These are phyloP conservation scores for Trichoderma orchidacearum DNA, from an alignment of 495 filamentous ascomycete genomes.

Conservation along the genomic window DNA sequence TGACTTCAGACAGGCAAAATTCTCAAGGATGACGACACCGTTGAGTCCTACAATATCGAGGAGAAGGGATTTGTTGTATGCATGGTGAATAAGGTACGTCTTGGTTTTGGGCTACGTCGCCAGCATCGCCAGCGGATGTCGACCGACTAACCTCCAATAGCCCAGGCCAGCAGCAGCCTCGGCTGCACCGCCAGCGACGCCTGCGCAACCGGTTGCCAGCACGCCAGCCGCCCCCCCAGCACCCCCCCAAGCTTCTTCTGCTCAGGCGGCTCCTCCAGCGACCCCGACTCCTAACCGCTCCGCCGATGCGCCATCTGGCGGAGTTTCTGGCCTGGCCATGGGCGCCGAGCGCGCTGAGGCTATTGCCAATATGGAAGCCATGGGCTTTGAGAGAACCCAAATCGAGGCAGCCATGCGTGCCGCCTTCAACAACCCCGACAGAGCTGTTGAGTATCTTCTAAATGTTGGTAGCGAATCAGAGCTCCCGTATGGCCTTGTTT, in stretches of 20 bases:
- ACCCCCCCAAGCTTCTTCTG: slow-evolving; percentile 31
- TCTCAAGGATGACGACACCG: slow-evolving; percentile 87
- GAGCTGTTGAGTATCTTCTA: slow-evolving; percentile 90
- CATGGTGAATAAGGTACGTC: slow-evolving; percentile 80
- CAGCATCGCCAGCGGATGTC: background rate
- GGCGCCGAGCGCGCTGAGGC: slow-evolving; percentile 68
- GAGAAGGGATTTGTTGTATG: slow-evolving; percentile 99
- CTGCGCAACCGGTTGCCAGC: slow-evolving; percentile 39
- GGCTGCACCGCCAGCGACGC: slow-evolving; percentile 37
- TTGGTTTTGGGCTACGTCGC: background rate
- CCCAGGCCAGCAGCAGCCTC: slow-evolving; percentile 54
- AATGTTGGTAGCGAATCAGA: slow-evolving; percentile 42
- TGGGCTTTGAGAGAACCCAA: slow-evolving; percentile 80
- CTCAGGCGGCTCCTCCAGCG: slow-evolving; percentile 57
- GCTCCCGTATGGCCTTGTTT: background rate
- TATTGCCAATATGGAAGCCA: slow-evolving; percentile 91
- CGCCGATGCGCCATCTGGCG: slow-evolving; percentile 50
- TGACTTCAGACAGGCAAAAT: slow-evolving; percentile 64
- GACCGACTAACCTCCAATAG: slow-evolving; percentile 12
- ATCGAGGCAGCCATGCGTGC: slow-evolving; percentile 91
- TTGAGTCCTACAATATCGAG: slow-evolving; percentile 93
- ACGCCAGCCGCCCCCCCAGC: slow-evolving; percentile 48
- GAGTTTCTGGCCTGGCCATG: slow-evolving; percentile 42
- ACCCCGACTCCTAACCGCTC: slow-evolving; percentile 41
- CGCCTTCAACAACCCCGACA: slow-evolving; percentile 91